Conservation (phyloP, 345 rosid species). For the Mercurialis annua region DNA sequence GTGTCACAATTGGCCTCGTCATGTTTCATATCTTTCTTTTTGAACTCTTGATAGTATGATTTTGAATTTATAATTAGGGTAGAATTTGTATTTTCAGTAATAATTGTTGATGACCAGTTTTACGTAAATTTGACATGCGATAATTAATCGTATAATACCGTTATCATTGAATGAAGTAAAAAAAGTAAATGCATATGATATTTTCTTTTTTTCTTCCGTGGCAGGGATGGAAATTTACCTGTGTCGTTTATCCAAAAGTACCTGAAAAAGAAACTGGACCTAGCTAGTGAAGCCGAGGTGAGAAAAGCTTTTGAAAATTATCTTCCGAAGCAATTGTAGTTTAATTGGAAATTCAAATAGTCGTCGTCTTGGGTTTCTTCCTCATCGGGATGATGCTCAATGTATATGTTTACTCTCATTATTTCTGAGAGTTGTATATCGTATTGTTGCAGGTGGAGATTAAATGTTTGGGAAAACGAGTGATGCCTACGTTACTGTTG, state of each 20-base stretch:
- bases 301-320: background rate
- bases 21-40: too few species aligned
- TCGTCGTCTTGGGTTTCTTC: background rate
- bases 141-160: background rate
- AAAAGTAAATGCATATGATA: background rate
- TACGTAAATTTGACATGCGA: too few species aligned
- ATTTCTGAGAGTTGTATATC: background rate
- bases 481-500: slow-evolving; percentile 23
- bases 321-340: background rate
- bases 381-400: background rate
- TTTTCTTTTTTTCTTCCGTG: slow-evolving; percentile 18
- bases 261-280: slow-evolving; percentile 31
- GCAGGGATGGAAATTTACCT: slow-evolving; percentile 24
- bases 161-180: background rate
- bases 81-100: background rate
- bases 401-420: background rate
- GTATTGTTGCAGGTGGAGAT: slow-evolving; percentile 28
- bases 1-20: too few species aligned
- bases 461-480: slow-evolving; percentile 29
- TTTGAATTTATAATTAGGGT: background rate
- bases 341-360: background rate
- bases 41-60: background rate
- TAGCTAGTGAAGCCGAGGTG: slow-evolving; percentile 30
- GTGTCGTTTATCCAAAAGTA: slow-evolving; percentile 34
- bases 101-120: background rate